Evolutionary conservation across 2,329 filamentous ascomycete species (phyloP), one percentile per base, ranked within the genome.

Genomic region (Lojkania enalia): DNA sequence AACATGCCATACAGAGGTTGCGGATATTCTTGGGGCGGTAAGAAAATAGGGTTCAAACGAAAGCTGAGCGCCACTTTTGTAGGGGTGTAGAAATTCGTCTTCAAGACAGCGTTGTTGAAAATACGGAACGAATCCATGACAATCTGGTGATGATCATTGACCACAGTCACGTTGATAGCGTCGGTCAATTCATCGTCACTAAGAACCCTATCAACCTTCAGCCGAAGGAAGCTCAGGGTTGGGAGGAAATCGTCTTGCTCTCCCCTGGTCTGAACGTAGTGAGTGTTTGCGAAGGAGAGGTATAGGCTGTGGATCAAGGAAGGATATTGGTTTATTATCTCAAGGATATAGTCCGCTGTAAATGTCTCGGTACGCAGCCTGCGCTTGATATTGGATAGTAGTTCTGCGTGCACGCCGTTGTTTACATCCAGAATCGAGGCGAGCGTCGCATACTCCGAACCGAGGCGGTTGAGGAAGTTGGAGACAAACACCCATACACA

Each of bases 31-130:
- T 91, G 84, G 49, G 86, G 80, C 3, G 94, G 94, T 27, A 99
- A 77, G 81, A 99, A 99, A 30, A 76, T 80, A 5, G 90, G 89
- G 66, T 96, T 87, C 50, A 99, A 77, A 42, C 94, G 88, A 83
- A 99, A 99, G 76, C 90, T 96, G 58, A 99, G 81, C 7, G 94
- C 94, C 29, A 99, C 92, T 80, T 99, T 99, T 54, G 94, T 99
- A 0, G 94, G 94, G 0, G 94, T 99, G 78, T 95, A 96, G 72
- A 87, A 87, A 77, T 99, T 99, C 59, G 94, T 99, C 82, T 97
- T 99, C 57, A 97, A 79, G 35, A 97, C 85, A 35, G 88, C 84
- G 46, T 83, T 85, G 77, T 99, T 99, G 83, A 99, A 99, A 51
- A 94, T 85, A 43, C 90, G 85, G 82, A 99, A 97, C 13, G 91